Conservation (phyloP, 164 flowering plant genomes). For the Stephania cephalantha region DNA sequence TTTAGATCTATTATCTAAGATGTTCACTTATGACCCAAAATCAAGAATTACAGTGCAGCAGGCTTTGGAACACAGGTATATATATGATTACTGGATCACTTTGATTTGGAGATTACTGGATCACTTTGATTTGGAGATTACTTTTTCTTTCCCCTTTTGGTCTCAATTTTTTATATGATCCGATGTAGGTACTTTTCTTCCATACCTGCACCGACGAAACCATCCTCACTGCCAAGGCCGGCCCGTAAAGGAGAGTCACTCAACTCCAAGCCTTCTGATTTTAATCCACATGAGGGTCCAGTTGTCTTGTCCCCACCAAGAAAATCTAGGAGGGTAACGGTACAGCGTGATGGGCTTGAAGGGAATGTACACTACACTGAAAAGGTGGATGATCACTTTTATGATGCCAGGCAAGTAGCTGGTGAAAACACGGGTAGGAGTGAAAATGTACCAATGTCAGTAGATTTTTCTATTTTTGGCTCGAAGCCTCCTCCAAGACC, state of each 20-base stretch:
- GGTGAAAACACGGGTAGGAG: slow-evolving; percentile 41
- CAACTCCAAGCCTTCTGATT: slow-evolving; percentile 42
- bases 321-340: slow-evolving; percentile 80
- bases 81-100: slow-evolving; percentile 10
- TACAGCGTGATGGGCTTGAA: slow-evolving; percentile 56
- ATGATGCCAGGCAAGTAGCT: slow-evolving; percentile 32
- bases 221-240: slow-evolving; percentile 82
- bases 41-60: slow-evolving; percentile 75
- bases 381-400: slow-evolving; percentile 39
- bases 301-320: slow-evolving; percentile 87
- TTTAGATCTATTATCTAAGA: slow-evolving; percentile 76
- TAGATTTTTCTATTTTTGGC: slow-evolving; percentile 73
- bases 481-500: slow-evolving; percentile 61
- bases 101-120: not conserved
- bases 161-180: slow-evolving; percentile 13
- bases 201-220: slow-evolving; percentile 80
- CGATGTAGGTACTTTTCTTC: slow-evolving; percentile 74
- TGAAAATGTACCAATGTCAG: slow-evolving; percentile 64
- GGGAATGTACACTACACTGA: slow-evolving; percentile 31
- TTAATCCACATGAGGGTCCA: slow-evolving; percentile 59
- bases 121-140: not conserved
- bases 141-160: not conserved
- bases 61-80: slow-evolving; percentile 94
- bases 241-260: slow-evolving; percentile 60
- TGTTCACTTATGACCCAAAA: slow-evolving; percentile 90